These are phyloP conservation scores for Fusarium sp. DNA, from an alignment of 2,329 filamentous ascomycete species.

Conservation along the genomic window DNA sequence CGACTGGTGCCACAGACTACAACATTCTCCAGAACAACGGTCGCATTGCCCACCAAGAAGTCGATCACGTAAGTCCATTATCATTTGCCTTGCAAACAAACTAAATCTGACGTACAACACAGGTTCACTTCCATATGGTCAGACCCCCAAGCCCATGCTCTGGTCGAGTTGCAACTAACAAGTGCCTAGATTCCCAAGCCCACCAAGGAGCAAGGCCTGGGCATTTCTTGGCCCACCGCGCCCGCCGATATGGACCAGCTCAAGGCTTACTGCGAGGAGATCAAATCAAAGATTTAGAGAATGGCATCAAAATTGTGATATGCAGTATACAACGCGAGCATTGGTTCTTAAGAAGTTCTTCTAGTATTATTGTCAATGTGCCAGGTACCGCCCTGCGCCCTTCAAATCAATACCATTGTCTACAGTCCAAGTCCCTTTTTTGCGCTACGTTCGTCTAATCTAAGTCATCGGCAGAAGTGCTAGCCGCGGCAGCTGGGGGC, in stretches of 20 bases:
- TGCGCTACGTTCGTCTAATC: conserved; percentile 52
- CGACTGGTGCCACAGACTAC: conserved; percentile 82
- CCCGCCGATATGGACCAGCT: conserved; percentile 83
- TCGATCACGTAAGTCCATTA: conserved; percentile 79
- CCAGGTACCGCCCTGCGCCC: conserved; percentile 5
- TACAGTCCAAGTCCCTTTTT: conserved; percentile 15
- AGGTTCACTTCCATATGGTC: conserved; percentile 96
- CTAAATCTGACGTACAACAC: conserved; percentile 12
- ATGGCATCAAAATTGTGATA: not conserved
- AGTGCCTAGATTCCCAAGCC: conserved; percentile 87
- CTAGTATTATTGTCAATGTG: conserved; percentile 36
- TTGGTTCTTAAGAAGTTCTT: conserved; percentile 25
- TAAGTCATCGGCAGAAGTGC: conserved; percentile 60
- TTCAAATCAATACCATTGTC: conserved; percentile 23
- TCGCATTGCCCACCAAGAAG: conserved; percentile 87
- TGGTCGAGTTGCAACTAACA: conserved; percentile 2
- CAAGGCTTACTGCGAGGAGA: conserved; percentile 81
- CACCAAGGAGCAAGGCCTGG: conserved; percentile 82
- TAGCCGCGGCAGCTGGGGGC: conserved; percentile 31
- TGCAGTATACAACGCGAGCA: not conserved
- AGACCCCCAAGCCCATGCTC: not conserved
- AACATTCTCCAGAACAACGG: conserved; percentile 99
- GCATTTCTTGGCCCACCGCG: conserved; percentile 82
- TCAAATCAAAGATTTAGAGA: conserved; percentile 87
- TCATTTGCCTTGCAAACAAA: too few species aligned